A percentile compares a stretch with the other conserved stretches of the same genome.
Conservation (phyloP, 2,329 filamentous ascomycete genomes). For the Hyphodiscus sp. region DNA sequence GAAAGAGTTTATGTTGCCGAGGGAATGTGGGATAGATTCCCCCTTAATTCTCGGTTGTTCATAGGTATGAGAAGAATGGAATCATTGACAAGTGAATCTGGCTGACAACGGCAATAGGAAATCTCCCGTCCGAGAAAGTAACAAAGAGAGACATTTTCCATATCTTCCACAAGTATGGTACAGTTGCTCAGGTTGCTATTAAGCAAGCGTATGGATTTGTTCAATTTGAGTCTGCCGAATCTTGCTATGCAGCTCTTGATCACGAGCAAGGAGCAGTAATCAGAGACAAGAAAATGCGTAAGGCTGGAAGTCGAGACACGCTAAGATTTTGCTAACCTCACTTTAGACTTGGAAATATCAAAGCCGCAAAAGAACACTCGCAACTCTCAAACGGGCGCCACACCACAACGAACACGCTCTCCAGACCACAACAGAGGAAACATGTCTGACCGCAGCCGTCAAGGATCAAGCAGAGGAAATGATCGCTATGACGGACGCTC, state of each 20-base stretch:
- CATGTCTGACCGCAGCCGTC: conserved; percentile 35
- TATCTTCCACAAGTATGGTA: conserved; percentile 78
- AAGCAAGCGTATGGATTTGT: conserved; percentile 97
- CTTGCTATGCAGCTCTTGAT: conserved; percentile 69
- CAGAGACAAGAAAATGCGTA: conserved; percentile 88
- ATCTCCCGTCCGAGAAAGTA: conserved; percentile 86
- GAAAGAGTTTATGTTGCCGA: conserved; percentile 71
- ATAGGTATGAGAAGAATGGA: conserved; percentile 54
- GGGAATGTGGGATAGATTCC: conserved; percentile 76
- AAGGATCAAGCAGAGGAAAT: conserved; percentile 25
- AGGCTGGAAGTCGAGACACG: conserved; percentile 35
- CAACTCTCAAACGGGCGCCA: conserved; percentile 34
- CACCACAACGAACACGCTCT: conserved; percentile 50
- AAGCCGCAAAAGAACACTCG: conserved; percentile 77
- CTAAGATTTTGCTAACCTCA: conserved; percentile 26
- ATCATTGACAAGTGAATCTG: neutral
- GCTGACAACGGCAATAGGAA: conserved; percentile 51
- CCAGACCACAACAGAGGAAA: conserved; percentile 46
- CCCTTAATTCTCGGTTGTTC: conserved; percentile 69
- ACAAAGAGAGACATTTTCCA: conserved; percentile 93
- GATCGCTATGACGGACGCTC: conserved; percentile 38
- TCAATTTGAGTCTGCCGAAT: conserved; percentile 73
- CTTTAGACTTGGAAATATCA: conserved; percentile 77
- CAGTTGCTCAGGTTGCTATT: conserved; percentile 87
- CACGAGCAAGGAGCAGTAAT: conserved; percentile 75